phyloP scores from a whole-genome alignment of 2,329 filamentous ascomycete species.

The Microsporum audouinii region DNA sequence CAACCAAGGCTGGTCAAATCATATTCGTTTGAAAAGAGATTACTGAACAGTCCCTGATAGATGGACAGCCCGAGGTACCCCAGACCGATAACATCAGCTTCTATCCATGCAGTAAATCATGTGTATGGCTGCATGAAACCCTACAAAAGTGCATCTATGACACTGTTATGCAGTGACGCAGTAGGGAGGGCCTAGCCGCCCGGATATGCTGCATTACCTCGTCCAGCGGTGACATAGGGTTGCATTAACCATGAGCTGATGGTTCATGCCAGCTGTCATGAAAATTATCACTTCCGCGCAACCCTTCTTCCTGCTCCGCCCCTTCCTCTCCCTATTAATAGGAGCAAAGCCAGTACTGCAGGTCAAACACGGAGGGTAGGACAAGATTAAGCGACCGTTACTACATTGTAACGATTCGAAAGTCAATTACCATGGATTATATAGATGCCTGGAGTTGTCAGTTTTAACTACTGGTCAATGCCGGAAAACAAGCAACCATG shows the following conservation, averaged over 20 bases:
- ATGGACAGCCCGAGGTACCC: neutral
- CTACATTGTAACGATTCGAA: neutral
- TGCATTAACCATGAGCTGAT: neutral
- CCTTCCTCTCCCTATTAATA: neutral
- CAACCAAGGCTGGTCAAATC: neutral
- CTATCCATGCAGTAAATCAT: neutral
- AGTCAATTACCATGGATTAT: neutral
- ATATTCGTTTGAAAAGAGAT: neutral
- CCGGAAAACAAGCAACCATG: neutral
- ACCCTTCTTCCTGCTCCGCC: neutral
- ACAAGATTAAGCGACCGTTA: neutral
- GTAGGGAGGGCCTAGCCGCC: neutral
- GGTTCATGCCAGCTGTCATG: constrained; percentile 1
- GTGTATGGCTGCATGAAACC: neutral
- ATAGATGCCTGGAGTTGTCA: neutral
- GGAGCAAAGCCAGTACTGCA: neutral
- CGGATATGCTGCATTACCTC: neutral
- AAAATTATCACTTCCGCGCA: neutral
- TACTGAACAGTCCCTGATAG: neutral
- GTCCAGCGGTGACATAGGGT: neutral
- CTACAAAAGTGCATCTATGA: neutral
- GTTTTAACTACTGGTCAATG: neutral
- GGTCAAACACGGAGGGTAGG: neutral
- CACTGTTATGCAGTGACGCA: neutral
- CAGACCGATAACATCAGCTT: neutral